Evolutionary conservation across 139 green algal genomes (phyloP).

Genomic region (Pycnococcus provasolii): DNA sequence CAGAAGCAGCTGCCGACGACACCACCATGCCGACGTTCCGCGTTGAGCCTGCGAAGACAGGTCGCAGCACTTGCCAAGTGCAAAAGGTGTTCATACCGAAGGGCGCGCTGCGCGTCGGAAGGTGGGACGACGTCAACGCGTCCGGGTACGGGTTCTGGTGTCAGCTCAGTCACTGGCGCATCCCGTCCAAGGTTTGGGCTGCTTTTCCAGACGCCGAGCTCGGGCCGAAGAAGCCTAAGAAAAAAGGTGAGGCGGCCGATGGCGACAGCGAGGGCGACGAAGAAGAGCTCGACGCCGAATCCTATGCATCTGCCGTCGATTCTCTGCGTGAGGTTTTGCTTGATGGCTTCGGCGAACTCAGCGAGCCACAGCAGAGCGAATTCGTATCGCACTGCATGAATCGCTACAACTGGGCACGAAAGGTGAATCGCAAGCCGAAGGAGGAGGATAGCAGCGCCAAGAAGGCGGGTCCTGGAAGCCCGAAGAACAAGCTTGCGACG

Average conservation of each 20-base stretch:
- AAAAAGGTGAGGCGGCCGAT: not conserved
- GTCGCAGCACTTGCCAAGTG: constrained; percentile 10
- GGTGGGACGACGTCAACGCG: constrained; percentile 5
- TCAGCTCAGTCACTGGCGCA: constrained; percentile 31
- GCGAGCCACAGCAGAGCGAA: not conserved
- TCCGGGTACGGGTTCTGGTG: constrained; percentile 22
- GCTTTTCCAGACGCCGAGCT: constrained; percentile 20
- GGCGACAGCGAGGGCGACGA: no score
- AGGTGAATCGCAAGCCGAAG: no score
- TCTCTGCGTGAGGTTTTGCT: not conserved
- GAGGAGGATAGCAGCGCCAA: not conserved
- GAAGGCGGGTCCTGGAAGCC: not conserved
- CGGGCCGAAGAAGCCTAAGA: not conserved
- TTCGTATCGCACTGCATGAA: constrained; percentile 18
- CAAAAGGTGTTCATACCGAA: constrained; percentile 18
- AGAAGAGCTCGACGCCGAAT: no score
- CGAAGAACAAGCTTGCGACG: not conserved
- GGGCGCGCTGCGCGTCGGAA: constrained; percentile 22
- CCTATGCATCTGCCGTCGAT: constrained; percentile 4
- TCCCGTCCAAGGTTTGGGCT: constrained; percentile 26
- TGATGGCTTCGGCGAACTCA: constrained; percentile 6
- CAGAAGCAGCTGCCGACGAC: constrained; percentile 1
- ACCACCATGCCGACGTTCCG: constrained; percentile 16
- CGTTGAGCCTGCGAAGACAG: constrained; percentile 31
- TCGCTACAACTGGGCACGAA: constrained; percentile 5